Evolutionary conservation across 208 protist genomes (phyloP), one percentile per base, ranked within the genome.

Genomic region (Eutreptiella sp.): DNA sequence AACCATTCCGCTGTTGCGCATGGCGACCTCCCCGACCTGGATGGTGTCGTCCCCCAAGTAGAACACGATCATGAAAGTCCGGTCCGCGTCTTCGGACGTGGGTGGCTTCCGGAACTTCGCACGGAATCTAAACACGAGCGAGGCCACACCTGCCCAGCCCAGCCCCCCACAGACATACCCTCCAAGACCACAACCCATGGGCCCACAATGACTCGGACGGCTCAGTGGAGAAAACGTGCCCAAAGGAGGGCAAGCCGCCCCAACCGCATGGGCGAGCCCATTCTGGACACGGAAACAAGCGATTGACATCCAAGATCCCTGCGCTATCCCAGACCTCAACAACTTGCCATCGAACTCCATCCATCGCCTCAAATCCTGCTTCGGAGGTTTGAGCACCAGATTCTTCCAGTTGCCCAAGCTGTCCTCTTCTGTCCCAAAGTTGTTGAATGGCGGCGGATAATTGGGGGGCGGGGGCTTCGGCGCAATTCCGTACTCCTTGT

Each of bases 31-130:
- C 31, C 75, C 80, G 41, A 95, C 83, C 36, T 81, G 70, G 11
- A 94, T 31, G 54, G 88, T 83, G 58, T 85, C 80, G 0, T 84
- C 85, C 52, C 80, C 86, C n/a, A 88, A 73, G 68, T 84, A 75
- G 69, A 89, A 94, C 7, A 80, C 76, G 57, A 95, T 75, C 26
- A 92, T 68, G 73, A 95, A 95, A 23, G 79, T 47, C 39, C 89
- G 66, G 26, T 60, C 68, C 28, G 73, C 70, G 72, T 95, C 89
- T 21, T 70, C 79, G 23, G 73, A 69, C 31, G 81, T 63, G 19
- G 80, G 82, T 0, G 84, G 79, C 3, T 68, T 63, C 7, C 88
- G 67, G 11, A 60, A 55, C 3, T 77, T 81, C 19, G 76, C 64
- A 4, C 11, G 48, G 33, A n/a, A n/a, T n/a, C n/a, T n/a, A n/a